phyloP scores from a whole-genome alignment of 75 land plant genomes.

The Gnetum montanum region DNA sequence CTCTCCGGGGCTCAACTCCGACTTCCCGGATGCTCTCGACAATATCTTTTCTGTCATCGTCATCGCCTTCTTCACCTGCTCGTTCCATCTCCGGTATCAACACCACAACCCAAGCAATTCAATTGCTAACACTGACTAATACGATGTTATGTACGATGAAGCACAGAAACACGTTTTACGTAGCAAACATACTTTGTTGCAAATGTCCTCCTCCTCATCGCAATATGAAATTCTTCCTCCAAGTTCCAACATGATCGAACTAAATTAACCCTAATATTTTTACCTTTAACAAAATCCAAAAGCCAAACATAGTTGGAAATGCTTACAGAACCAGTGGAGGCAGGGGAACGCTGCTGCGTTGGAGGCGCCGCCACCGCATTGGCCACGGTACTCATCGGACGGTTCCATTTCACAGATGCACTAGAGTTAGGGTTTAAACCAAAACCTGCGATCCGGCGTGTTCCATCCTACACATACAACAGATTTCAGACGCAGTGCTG shows the following conservation, averaged over 20 bases:
- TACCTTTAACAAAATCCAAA: no score
- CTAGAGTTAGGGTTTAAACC: no score
- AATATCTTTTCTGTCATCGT: slow-evolving; percentile 97
- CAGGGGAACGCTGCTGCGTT: slow-evolving; percentile 40
- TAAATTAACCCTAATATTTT: no score
- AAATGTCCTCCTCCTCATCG: no score
- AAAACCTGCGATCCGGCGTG: no score
- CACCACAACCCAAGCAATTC: background rate
- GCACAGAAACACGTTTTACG: background rate
- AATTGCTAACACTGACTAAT: background rate
- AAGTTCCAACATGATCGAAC: no score
- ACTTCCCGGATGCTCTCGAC: slow-evolving; percentile 64
- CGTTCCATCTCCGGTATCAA: background rate
- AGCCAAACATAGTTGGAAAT: no score
- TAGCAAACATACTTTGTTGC: no score
- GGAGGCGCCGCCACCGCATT: slow-evolving; percentile 52
- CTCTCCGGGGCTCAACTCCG: slow-evolving; percentile 69
- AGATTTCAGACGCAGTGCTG: no score
- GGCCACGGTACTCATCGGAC: background rate
- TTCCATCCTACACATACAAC: no score
- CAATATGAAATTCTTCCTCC: no score
- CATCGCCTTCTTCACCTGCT: slow-evolving; percentile 82
- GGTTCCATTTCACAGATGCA: background rate
- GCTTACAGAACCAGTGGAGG: slow-evolving; percentile 60
- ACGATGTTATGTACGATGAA: background rate